Base-by-base conservation (phyloP, 2,329 filamentous ascomycete species). In the Cryphonectria parasitica region DNA sequence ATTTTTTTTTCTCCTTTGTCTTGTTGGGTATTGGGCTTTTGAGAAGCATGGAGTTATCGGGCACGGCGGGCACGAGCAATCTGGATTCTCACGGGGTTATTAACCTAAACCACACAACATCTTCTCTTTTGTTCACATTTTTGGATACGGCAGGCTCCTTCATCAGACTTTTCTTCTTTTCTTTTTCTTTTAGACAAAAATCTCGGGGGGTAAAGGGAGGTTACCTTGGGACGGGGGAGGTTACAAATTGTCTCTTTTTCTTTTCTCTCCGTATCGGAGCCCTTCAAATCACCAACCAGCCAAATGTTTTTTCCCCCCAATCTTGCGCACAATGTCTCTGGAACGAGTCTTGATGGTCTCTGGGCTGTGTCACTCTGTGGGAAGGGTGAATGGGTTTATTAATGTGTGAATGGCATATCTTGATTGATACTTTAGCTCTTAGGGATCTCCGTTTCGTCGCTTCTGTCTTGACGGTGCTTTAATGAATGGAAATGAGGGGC, bases 361-460 rank as follows among this genome's bases (percentile, higher is more conserved):
- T 41, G 43, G 64, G 36, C 17, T 56, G 28, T 34, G 11, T 2
- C 7, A 19, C 43, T 49, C 2, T 10, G 36, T 36, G 10, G 36
- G 31, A 19, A 28, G 8, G 7, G 52, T 1, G 19, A n/a, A 39
- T 25, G 6, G 19, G 28, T 45, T 8, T 52, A 22, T 22, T 19
- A 19, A 22, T 22, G 43, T 49, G 17, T 17, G 19, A 5, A 11
- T 10, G 22, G 66, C 54, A 66, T 56, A 17, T 49, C 52, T 67
- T 65, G 25, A 64, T 66, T 63, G 71, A 72, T 71, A 72, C 71
- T 62, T 72, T 52, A 66, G 62, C 54, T 56, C 60, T 63, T 58
- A 22, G 60, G 49, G 52, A 41, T 25, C 43, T 36, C 11, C 36
- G 13, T 68, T 52, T 43, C 31, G 49, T 56, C 36, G 69, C 58